Base-by-base conservation (phyloP, 352 stramenopile species). In the Albugo candida region DNA sequence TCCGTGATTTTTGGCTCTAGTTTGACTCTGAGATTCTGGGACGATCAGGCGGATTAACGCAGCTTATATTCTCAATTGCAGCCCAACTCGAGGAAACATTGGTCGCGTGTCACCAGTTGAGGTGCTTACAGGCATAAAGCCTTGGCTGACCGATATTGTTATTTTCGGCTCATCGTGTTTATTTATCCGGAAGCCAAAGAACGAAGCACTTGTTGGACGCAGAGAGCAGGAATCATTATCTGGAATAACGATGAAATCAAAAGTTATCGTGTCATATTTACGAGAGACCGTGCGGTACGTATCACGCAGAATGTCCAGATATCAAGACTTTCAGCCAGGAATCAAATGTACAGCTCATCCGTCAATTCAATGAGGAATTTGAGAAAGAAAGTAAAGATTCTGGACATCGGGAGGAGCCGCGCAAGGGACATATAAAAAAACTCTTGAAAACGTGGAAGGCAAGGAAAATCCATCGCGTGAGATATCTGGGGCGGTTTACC, bases 211-310 rank as follows among this genome's bases (percentile, higher is more conserved):
- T n/a, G n/a, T n/a, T n/a, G n/a, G n/a, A n/a, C n/a, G n/a, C n/a
- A n/a, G n/a, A n/a, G n/a, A n/a, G n/a, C n/a, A n/a, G 38, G 50
- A 6, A 45, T 58, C 2, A 61, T 58, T n/a, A 41, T 58, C 0
- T 48, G 47, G 0, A 58, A 55, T 14, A 53, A 19, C n/a, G 55
- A 59, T 1, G 44, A 55, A 42, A 62, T 53, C 0, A 62, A 62
- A 40, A 53, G 51, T 6, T 62, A 36, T 41, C 19, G 21, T 2
- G 47, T 58, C 11, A 51, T 49, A n/a, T 14, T n/a, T 59, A 0
- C 55, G 13, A 50, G 50, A 11, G 17, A 59, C 1, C 2, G 13
- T 2, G 38, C 51, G 6, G 50, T 58, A 5, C 49, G 42, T 12
- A 52, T 42, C 2, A 60, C 54, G 0, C 37, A 51, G 8, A 44